Evolutionary conservation across 2,329 filamentous ascomycete species (phyloP).

Genomic region (Verruconis gallopava): DNA sequence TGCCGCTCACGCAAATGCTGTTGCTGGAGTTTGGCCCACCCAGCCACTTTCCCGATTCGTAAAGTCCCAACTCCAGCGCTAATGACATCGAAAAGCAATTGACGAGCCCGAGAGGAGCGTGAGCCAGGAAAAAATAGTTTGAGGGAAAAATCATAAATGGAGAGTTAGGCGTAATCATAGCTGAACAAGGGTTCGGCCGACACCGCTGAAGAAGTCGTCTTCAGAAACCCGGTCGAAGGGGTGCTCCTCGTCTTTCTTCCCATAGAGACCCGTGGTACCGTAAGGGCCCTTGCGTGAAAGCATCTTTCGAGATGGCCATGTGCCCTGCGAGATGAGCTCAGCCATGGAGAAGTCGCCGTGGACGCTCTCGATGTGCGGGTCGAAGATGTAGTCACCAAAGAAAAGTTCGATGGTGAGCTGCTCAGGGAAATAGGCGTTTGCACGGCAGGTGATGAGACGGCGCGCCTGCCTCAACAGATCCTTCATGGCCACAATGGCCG

Average conservation of each 20-base stretch:
- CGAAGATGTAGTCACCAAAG: slow-evolving; percentile 39
- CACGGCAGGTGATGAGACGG: slow-evolving; percentile 25
- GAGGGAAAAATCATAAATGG: too few species aligned
- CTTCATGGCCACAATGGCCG: slow-evolving; percentile 22
- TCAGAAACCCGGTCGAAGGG: slow-evolving; percentile 27
- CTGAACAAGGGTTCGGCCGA: slow-evolving; percentile 10
- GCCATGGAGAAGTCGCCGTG: slow-evolving; percentile 37
- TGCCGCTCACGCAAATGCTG: too few species aligned
- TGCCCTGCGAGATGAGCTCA: slow-evolving; percentile 26
- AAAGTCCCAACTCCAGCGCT: too few species aligned
- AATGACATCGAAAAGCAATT: too few species aligned
- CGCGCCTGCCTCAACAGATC: slow-evolving; percentile 29
- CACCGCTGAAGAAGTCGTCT: slow-evolving; percentile 25
- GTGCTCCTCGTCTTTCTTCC: slow-evolving; percentile 32
- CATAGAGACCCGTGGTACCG: slow-evolving; percentile 36
- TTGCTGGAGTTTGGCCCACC: too few species aligned
- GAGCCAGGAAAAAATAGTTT: too few species aligned
- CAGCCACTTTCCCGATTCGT: too few species aligned
- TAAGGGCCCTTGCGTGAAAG: slow-evolving; percentile 36
- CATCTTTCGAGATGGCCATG: slow-evolving; percentile 27
- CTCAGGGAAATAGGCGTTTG: slow-evolving; percentile 23
- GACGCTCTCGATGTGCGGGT: slow-evolving; percentile 31
- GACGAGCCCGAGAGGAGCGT: too few species aligned
- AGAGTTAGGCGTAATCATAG: too few species aligned
- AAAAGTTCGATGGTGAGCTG: slow-evolving; percentile 36